Conservation (phyloP, 2,329 filamentous ascomycete genomes). For the Penicillium sp. region DNA sequence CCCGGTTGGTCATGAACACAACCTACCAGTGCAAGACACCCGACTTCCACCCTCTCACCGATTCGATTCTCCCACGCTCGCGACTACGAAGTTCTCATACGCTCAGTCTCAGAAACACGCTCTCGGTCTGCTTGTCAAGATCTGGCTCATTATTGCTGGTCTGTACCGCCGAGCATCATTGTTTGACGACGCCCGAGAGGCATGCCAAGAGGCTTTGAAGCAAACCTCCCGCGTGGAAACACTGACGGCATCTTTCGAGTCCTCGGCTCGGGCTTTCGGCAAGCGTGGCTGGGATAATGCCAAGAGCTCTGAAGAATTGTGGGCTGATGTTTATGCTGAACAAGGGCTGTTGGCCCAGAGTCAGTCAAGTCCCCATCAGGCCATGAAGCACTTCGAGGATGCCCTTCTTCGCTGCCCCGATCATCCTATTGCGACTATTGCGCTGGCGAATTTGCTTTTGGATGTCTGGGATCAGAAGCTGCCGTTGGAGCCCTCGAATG, state of each 20-base stretch:
- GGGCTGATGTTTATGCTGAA: conserved; percentile 84
- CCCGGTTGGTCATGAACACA: conserved; percentile 48
- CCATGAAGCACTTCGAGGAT: conserved; percentile 79
- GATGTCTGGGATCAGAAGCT: conserved; percentile 74
- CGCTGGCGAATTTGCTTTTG: conserved; percentile 81
- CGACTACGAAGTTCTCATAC: conserved; percentile 57
- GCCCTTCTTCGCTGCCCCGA: conserved; percentile 80
- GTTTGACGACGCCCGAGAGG: conserved; percentile 78
- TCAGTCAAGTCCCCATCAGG: conserved; percentile 68
- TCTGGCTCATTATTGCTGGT: conserved; percentile 89
- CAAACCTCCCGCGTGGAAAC: conserved; percentile 74
- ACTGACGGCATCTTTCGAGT: conserved; percentile 67
- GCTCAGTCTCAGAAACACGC: conserved; percentile 61
- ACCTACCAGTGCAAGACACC: conserved; percentile 51
- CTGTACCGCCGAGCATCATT: conserved; percentile 84
- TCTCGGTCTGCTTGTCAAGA: conserved; percentile 68
- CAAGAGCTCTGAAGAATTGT: conserved; percentile 81
- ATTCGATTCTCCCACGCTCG: conserved; percentile 49
- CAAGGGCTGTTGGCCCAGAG: conserved; percentile 71
- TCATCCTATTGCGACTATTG: conserved; percentile 79
- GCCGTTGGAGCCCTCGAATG: conserved; percentile 41
- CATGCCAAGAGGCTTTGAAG: conserved; percentile 80
- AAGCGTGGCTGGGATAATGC: conserved; percentile 76
- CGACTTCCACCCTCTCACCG: conserved; percentile 44
- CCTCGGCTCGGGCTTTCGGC: conserved; percentile 67